Conservation (phyloP, 176 grass and related monocot species). For the Bromus sterilis region DNA sequence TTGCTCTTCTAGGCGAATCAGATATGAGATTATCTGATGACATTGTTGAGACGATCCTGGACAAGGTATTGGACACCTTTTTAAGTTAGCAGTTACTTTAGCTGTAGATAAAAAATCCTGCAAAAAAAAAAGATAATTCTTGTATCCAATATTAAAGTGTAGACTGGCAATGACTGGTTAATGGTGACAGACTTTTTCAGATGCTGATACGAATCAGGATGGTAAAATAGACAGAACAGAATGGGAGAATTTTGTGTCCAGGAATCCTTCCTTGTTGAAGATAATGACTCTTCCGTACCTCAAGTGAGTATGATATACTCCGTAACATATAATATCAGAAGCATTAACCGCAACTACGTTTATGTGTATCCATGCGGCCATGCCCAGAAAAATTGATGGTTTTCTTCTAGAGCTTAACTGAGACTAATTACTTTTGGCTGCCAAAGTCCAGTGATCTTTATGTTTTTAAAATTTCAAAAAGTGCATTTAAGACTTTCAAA, state of each 20-base stretch:
- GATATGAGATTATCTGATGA: slow-evolving; percentile 95
- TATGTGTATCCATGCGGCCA: background rate
- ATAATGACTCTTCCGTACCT: slow-evolving; percentile 98
- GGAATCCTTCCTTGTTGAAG: slow-evolving; percentile 90
- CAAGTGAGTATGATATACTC: slow-evolving; percentile 68
- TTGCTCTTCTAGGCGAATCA: slow-evolving; percentile 89
- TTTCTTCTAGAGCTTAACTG: background rate
- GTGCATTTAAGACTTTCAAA: background rate
- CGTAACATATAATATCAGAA: background rate
- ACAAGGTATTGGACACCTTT: slow-evolving; percentile 61
- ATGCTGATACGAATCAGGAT: slow-evolving; percentile 84
- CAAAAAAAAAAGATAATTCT: too few relatives aligned
- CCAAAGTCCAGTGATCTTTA: background rate
- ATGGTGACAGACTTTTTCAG: slow-evolving; percentile 74
- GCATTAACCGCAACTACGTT: background rate
- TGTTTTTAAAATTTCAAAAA: background rate
- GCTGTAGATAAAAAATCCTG: too few relatives aligned
- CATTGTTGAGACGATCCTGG: slow-evolving; percentile 80
- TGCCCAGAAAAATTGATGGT: background rate
- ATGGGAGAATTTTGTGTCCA: slow-evolving; percentile 84
- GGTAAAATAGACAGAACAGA: slow-evolving; percentile 94
- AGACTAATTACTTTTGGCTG: background rate
- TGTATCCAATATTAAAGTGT: slow-evolving; percentile 3
- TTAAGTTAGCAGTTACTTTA: slow-evolving; percentile 7
- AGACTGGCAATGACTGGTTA: slow-evolving; percentile 17